Conservation (phyloP, 352 stramenopile species). For the Albugo candida region DNA sequence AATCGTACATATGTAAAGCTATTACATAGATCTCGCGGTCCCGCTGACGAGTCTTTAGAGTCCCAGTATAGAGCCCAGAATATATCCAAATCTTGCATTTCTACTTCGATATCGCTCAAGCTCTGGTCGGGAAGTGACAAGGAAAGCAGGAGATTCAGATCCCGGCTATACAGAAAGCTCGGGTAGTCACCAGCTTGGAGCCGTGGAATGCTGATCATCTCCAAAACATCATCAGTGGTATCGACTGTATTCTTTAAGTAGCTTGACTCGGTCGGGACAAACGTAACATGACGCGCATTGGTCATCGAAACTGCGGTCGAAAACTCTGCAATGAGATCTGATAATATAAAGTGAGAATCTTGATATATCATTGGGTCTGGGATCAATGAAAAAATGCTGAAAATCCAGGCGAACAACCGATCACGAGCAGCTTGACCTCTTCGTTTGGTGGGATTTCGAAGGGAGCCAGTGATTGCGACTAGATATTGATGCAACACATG, state of each 20-base stretch:
- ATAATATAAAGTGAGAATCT: conserved; percentile 60
- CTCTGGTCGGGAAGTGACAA: conserved; percentile 49
- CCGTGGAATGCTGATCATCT: conserved; percentile 29
- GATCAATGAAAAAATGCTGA: conserved; percentile 55
- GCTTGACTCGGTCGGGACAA: conserved; percentile 36
- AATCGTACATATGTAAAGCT: conserved; percentile 65
- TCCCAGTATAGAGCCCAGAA: conserved; percentile 34
- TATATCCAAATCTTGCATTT: conserved; percentile 65
- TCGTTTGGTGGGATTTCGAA: conserved; percentile 61
- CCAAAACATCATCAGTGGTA: conserved; percentile 29
- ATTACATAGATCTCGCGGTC: conserved; percentile 16
- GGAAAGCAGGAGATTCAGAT: conserved; percentile 56
- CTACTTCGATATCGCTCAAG: conserved; percentile 63
- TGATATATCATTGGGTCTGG: conserved; percentile 36
- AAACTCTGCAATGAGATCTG: conserved; percentile 62
- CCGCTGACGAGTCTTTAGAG: conserved; percentile 6
- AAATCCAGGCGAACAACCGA: conserved; percentile 50
- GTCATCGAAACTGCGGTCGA: conserved; percentile 62
- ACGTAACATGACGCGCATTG: conserved; percentile 30
- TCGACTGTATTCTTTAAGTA: conserved; percentile 41
- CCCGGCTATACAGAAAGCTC: conserved; percentile 40
- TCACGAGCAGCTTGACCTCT: conserved; percentile 62
- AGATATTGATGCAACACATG: conserved; percentile 60
- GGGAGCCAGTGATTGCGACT: conserved; percentile 24
- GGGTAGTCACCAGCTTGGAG: conserved; percentile 42